Percentiles rank a stretch among this genome's conserved stretches.
These are phyloP conservation scores for Oldenlandia corymbosa DNA, from an alignment of 257 asterid genomes.

Conservation along the genomic window DNA sequence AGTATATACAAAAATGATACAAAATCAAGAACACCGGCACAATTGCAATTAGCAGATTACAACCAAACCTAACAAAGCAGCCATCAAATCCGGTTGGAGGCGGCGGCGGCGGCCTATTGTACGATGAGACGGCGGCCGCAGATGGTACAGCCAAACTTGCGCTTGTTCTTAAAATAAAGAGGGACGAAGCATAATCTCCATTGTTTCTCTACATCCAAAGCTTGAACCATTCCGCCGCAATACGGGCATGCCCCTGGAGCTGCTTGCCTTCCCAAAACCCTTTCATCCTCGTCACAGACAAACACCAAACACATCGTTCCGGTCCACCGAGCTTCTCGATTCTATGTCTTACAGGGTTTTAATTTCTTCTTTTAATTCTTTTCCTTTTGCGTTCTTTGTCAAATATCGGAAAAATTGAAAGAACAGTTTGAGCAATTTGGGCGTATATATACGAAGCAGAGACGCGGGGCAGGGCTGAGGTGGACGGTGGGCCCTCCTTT, in stretches of 20 bases:
- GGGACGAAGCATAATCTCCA: slow-evolving; percentile 88
- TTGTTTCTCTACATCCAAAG: slow-evolving; percentile 71
- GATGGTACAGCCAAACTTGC: slow-evolving; percentile 56
- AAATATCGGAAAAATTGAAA: neutral
- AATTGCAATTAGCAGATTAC: too few species aligned
- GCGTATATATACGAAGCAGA: neutral
- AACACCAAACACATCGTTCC: slow-evolving; percentile 67
- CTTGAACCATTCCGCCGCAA: slow-evolving; percentile 87
- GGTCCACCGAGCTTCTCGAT: too few species aligned
- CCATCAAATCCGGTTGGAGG: too few species aligned
- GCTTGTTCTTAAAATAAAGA: slow-evolving; percentile 61
- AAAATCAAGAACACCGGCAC: too few species aligned
- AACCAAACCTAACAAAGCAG: too few species aligned
- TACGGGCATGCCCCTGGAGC: slow-evolving; percentile 87
- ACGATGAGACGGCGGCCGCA: slow-evolving; percentile 59
- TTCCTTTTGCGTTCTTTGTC: neutral
- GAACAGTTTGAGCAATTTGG: neutral
- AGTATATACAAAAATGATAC: too few species aligned
- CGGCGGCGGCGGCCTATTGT: slow-evolving; percentile 19
- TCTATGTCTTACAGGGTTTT: too few species aligned
- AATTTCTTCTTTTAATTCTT: neutral
- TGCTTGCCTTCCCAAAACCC: slow-evolving; percentile 59
- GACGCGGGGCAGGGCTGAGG: neutral
- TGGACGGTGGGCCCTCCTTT: neutral
- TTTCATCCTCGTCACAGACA: slow-evolving; percentile 84